A percentile compares a stretch with the other conserved stretches of the same genome.
phyloP scores from a whole-genome alignment of 2,329 filamentous ascomycete species.

The Xylariaceae sp. region DNA sequence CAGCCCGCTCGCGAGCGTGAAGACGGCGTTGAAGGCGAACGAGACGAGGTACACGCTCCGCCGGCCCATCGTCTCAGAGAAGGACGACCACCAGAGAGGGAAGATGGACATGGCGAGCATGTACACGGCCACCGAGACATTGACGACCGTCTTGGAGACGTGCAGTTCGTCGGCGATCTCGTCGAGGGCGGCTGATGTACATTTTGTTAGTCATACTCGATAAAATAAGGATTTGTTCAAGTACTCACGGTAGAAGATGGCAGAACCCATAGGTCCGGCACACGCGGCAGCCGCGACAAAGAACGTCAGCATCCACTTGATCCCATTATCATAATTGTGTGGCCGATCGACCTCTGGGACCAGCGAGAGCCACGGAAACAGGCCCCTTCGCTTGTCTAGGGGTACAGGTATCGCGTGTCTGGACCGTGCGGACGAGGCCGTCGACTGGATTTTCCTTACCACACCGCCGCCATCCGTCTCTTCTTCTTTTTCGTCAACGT shows the following conservation, averaged over 20 bases:
- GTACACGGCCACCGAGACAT: constrained; percentile 71
- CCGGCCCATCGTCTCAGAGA: constrained; percentile 67
- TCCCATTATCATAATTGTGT: constrained; percentile 63
- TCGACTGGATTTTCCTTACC: constrained; percentile 6
- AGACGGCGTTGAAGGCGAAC: constrained; percentile 67
- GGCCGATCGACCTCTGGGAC: constrained; percentile 76
- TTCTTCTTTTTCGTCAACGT: neutral
- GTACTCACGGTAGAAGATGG: constrained; percentile 71
- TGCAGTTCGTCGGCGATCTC: constrained; percentile 58
- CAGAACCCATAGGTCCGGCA: constrained; percentile 75
- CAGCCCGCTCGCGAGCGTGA: constrained; percentile 63
- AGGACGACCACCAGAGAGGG: constrained; percentile 81
- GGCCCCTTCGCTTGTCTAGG: constrained; percentile 52
- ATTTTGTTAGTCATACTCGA: constrained; percentile 5
- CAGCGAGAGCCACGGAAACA: constrained; percentile 64
- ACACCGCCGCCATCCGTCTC: constrained; percentile 18
- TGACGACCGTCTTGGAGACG: constrained; percentile 60
- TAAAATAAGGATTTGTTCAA: too few species aligned
- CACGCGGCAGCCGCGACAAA: constrained; percentile 72
- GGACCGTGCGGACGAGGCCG: constrained; percentile 14
- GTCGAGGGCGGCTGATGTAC: constrained; percentile 56
- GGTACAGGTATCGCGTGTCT: constrained; percentile 18
- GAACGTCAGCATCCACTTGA: constrained; percentile 80
- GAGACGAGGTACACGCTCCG: constrained; percentile 74
- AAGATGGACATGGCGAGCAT: constrained; percentile 82